Conservation (phyloP, 176 grass and related monocot species). For the Zea mays region Zm-B73-REFERENCE-NAM-5.0 NC_050102.1:176910501-176911000, state of each 20-base stretch:
- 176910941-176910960: conserved; percentile 41
- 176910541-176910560: conserved; percentile 66
- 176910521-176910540: conserved; percentile 85
- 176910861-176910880: not conserved
- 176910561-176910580: conserved; percentile 42
- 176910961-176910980: conserved; percentile 71
- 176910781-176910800: conserved; percentile 40
- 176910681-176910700: conserved; percentile 41
- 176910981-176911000: conserved; percentile 77
- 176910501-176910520: conserved; percentile 96
- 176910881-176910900: conserved; percentile 20
- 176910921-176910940: not conserved
- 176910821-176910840: not conserved
- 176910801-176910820: conserved; percentile 12
- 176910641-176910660: conserved; percentile 2
- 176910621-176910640: conserved; percentile 32
- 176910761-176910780: conserved; percentile 69
- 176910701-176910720: conserved; percentile 38
- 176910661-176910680: conserved; percentile 27
- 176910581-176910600: conserved; percentile 18
- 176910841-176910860: conserved; percentile 19
- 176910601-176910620: conserved; percentile 32
- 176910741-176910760: conserved; percentile 57
- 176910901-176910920: conserved; percentile 1
- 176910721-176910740: conserved; percentile 75